Conservation (phyloP, 176 grass and related monocot genomes). For the Carex myosuroides region DNA sequence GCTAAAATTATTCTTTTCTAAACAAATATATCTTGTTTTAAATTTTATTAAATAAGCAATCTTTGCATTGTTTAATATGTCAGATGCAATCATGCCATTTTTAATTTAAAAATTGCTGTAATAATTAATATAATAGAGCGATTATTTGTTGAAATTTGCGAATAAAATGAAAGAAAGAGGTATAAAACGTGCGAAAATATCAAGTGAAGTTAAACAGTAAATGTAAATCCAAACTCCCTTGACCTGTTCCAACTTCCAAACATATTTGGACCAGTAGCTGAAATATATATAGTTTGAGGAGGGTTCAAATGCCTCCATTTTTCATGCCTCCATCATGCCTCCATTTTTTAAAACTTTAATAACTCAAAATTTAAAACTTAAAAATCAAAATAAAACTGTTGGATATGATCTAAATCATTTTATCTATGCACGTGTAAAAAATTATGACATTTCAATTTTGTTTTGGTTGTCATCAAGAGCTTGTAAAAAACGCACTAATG, state of each 20-base stretch:
- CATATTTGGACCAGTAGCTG: not conserved
- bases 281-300: not conserved
- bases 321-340: too few species aligned
- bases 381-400: too few species aligned
- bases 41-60: not conserved
- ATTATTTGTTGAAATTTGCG: not conserved
- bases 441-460: too few species aligned
- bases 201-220: not conserved
- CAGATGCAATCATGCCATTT: not conserved
- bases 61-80: not conserved
- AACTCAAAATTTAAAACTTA: too few species aligned
- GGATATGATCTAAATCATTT: too few species aligned
- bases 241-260: not conserved
- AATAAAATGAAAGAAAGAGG: not conserved
- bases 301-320: too few species aligned
- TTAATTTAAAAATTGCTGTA: not conserved
- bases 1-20: not conserved
- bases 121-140: not conserved
- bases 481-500: too few species aligned
- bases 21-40: not conserved
- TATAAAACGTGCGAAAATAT: not conserved
- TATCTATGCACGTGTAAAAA: too few species aligned
- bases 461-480: too few species aligned
- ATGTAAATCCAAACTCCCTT: not conserved
- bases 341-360: too few species aligned